Base-by-base conservation (phyloP, 1,284 basidiomycete genomes). In the Apiotrichum sp. region DNA sequence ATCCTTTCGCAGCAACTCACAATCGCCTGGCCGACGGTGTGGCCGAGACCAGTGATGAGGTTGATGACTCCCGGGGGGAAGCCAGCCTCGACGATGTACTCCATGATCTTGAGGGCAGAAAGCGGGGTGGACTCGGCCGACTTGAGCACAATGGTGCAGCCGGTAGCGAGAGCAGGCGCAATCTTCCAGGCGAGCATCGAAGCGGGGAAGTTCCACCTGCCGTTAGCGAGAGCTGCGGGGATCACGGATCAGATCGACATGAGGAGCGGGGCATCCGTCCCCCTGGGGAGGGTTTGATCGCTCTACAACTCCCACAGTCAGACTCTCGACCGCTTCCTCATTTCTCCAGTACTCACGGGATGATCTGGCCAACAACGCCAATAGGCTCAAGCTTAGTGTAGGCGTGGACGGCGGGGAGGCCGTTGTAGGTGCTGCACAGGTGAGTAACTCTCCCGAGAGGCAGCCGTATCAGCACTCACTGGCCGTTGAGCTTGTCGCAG, bases 131-230 rank as follows among this genome's bases (percentile, higher is more conserved):
- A 76, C 76, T 95, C 91, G 40, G 89, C 64, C 7, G 56, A 56
- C 62, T 68, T 66, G 53, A 67, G 52, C 36, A 68, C 54, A 40
- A 63, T 55, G 4, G 55, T 45, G 55, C 62, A 64, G n/a, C 66
- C 66, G 44, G 82, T 83, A 6, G 91, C 90, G 56, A 93, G 81
- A 6, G 91, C 91, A 29, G 91, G 91, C 9, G 86, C 89, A 50
- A 92, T 81, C 77, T 93, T 93, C 90, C 90, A 92, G 7, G 86
- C 78, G 31, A 87, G 87, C 89, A 93, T 91, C 67, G 83, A 84
- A 72, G 92, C 87, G 22, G 89, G 91, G 71, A 90, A 93, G 75
- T 92, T 91, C 86, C 86, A 61, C 14, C 56, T 54, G 39, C 3
- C 8, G 41, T 50, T 47, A 57, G 45, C 39, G 22, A 22, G 22